Evolutionary conservation across 1,284 basidiomycete species (phyloP), one percentile per base, ranked within the genome.

Genomic region (Porodaedalea pini): DNA sequence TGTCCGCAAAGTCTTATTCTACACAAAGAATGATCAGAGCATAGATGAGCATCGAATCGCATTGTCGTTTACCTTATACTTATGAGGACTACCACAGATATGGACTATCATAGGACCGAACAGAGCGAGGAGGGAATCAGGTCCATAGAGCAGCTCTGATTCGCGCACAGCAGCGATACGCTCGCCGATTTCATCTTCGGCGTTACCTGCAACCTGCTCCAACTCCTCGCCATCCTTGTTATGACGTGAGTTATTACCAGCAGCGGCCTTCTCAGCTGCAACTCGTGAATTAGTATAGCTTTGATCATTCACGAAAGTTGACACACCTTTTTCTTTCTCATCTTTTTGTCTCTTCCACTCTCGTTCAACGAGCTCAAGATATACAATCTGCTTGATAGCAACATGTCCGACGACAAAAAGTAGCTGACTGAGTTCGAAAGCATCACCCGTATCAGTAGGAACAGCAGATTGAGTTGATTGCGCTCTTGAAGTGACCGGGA

Each of bases 141-240:
- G 76, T 2, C 94, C 92, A 66, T 90, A 94, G 13, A 98, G 75
- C 48, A 99, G 76, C 73, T 98, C 95, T 13, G 81, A 82, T 73
- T 99, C 97, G 29, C 92, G 79, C 56, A 98, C 83, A 1, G 75
- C 81, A 2, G 86, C 85, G 44, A 99, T 90, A 4, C 89, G 81
- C 60, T 99, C 97, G 15, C 94, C 96, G 64, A 98, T 96, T 68
- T 99, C 96, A 70, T 99, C 96, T 70, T 99, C 96, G 19, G 94
- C 95, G 65, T 96, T 98, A 2, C 97, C 96, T 1, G 92, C 93
- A 1, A 99, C 96, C 66, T 97, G 94, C 63, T 99, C 96, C 0
- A 99, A 83, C 68, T 98, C 94, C 65, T 96, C 94, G 13, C 75
- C 80, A 36, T 90, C 87, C 68, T 93, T 92, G 10, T 75, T 65